Conservation (phyloP, 2,329 filamentous ascomycete genomes). For the Colletotrichum abscissum region DNA sequence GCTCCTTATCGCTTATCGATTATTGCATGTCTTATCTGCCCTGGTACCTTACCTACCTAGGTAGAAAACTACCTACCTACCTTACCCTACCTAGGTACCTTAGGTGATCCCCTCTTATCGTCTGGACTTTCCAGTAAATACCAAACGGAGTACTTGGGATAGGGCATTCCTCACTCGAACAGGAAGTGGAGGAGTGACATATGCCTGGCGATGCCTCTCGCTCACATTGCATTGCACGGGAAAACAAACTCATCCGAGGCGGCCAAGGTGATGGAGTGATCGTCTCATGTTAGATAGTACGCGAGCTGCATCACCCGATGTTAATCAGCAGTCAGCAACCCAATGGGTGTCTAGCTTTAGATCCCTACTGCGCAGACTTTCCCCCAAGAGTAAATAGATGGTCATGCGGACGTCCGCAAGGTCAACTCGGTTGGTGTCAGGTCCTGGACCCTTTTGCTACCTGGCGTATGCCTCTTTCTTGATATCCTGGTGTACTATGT, state of each 20-base stretch:
- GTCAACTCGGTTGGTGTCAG: not conserved
- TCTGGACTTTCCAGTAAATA: not conserved
- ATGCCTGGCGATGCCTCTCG: not conserved
- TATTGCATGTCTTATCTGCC: not conserved
- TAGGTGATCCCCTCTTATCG: not conserved
- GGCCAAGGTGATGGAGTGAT: slow-evolving; percentile 12
- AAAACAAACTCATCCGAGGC: not conserved
- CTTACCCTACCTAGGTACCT: not conserved
- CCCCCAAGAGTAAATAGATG: not conserved
- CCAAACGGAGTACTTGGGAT: too few species aligned
- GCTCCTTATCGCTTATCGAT: not conserved
- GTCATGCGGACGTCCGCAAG: slow-evolving; percentile 19
- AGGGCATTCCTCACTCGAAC: not conserved
- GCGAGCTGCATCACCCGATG: slow-evolving; percentile 11
- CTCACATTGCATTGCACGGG: not conserved
- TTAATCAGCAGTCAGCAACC: not conserved
- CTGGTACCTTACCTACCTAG: not conserved
- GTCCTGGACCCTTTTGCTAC: not conserved
- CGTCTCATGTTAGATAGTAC: slow-evolving; percentile 12
- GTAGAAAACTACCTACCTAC: not conserved
- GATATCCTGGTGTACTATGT: too few species aligned
- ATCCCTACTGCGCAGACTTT: not conserved
- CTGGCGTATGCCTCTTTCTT: not conserved
- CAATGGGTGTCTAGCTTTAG: not conserved
- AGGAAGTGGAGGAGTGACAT: not conserved